Percentiles rank a stretch among this genome's conserved stretches.
phyloP scores from a whole-genome alignment of 257 asterid species.

The Paraleonurus japonicus region DNA sequence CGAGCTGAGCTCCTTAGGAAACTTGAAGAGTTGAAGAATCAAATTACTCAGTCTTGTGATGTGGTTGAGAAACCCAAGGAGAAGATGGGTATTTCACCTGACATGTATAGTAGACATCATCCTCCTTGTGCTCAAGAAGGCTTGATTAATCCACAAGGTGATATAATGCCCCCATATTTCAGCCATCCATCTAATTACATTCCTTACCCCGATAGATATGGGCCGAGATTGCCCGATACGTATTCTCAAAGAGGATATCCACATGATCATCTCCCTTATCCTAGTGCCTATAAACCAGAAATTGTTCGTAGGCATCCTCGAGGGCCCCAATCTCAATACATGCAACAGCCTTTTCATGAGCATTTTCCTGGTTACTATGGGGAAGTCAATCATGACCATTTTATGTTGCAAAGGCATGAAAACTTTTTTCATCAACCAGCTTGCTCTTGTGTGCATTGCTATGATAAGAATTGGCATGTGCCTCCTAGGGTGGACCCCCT shows the following conservation, averaged over 20 bases:
- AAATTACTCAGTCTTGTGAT: constrained; percentile 65
- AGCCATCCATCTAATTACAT: constrained; percentile 32
- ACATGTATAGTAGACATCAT: constrained; percentile 47
- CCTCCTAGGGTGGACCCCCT: constrained; percentile 53
- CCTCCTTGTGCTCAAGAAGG: constrained; percentile 43
- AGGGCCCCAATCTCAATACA: constrained; percentile 42
- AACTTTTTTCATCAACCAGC: constrained; percentile 68
- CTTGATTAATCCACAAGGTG: constrained; percentile 36
- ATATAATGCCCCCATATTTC: constrained; percentile 41
- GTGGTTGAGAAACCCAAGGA: constrained; percentile 52
- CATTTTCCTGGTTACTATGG: constrained; percentile 47
- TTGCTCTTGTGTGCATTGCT: constrained; percentile 79
- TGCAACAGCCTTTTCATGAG: constrained; percentile 46
- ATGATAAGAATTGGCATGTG: constrained; percentile 49
- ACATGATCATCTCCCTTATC: constrained; percentile 40
- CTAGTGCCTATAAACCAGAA: constrained; percentile 46
- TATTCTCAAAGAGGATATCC: constrained; percentile 46
- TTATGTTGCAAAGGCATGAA: constrained; percentile 63
- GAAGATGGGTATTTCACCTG: constrained; percentile 34
- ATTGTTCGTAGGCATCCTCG: constrained; percentile 45
- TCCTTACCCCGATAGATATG: constrained; percentile 46
- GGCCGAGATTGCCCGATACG: constrained; percentile 42
- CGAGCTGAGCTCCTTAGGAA: constrained; percentile 77
- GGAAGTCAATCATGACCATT: constrained; percentile 47
- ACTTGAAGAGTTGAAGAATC: constrained; percentile 78